Percentiles rank a stretch among this genome's conserved stretches.
phyloP scores from a whole-genome alignment of 768 basidiomycete genomes.

The Hygrophorus pudorinus region DNA sequence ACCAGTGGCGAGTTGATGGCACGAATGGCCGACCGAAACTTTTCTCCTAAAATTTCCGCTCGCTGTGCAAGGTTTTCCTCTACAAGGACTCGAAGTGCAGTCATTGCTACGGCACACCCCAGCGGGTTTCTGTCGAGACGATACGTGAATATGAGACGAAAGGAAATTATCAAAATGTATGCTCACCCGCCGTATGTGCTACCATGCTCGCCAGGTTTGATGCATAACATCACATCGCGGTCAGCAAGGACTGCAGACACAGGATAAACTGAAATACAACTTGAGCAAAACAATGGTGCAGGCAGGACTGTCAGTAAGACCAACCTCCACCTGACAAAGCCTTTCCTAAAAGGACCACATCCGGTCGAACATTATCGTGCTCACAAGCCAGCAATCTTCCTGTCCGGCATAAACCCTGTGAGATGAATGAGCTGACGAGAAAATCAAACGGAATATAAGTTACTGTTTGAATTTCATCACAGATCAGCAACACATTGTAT shows the following conservation, averaged over 20 bases:
- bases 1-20: constrained; percentile 64
- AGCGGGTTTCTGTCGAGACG: constrained; percentile 64
- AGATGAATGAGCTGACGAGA: constrained; percentile 2
- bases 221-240: constrained; percentile 88
- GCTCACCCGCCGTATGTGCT: constrained; percentile 90
- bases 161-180: neutral
- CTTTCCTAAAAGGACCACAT: constrained; percentile 90
- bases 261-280: constrained; percentile 64
- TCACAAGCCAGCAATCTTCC: constrained; percentile 91
- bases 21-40: constrained; percentile 60
- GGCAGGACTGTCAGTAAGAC: constrained; percentile 16
- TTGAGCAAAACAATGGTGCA: neutral
- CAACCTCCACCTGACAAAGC: constrained; percentile 90
- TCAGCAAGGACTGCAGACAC: constrained; percentile 92
- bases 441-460: constrained; percentile 10
- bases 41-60: constrained; percentile 66
- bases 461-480: constrained; percentile 97
- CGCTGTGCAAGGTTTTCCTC: constrained; percentile 81
- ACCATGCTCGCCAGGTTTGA: constrained; percentile 92
- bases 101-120: constrained; percentile 92
- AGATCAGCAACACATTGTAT: constrained; percentile 91
- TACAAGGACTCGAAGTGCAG: constrained; percentile 83
- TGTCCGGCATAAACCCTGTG: constrained; percentile 79
- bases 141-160: constrained; percentile 2
- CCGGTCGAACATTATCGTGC: constrained; percentile 81